These are phyloP conservation scores for Kwoniella newhampshirensis DNA, from an alignment of 768 basidiomycete species.

Conservation along the genomic window DNA sequence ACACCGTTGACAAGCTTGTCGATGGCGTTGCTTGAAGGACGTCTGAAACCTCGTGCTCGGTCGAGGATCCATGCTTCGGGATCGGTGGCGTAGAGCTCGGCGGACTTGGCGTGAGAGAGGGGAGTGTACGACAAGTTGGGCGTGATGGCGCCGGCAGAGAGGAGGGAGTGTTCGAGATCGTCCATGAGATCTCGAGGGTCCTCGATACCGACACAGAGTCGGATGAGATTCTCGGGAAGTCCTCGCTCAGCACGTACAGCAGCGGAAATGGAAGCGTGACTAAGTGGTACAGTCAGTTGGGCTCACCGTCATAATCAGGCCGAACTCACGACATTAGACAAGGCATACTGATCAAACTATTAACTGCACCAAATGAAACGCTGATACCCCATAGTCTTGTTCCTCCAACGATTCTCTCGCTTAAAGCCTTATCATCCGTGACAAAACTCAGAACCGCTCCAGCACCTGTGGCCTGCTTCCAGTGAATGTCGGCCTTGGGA, in stretches of 20 bases:
- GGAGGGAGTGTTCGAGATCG: conserved; percentile 87
- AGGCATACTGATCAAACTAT: conserved; percentile 97
- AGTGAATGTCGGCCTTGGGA: conserved; percentile 82
- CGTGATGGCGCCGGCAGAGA: conserved; percentile 83
- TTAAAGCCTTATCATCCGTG: conserved; percentile 84
- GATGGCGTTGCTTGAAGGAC: conserved; percentile 29
- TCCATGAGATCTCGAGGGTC: conserved; percentile 89
- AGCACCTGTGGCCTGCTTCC: conserved; percentile 81
- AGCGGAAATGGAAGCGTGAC: conserved; percentile 96
- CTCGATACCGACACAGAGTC: conserved; percentile 97
- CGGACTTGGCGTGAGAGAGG: conserved; percentile 18
- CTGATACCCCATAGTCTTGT: conserved; percentile 95
- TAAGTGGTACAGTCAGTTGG: conserved; percentile 46
- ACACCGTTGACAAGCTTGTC: conserved; percentile 42
- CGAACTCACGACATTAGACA: conserved; percentile 95
- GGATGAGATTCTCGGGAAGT: conserved; percentile 96
- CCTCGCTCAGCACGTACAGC: conserved; percentile 93
- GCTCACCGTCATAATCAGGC: not conserved
- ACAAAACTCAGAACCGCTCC: conserved; percentile 94
- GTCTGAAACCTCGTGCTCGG: conserved; percentile 47
- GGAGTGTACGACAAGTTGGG: conserved; percentile 36
- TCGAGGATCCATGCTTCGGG: conserved; percentile 44
- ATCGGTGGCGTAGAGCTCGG: conserved; percentile 39
- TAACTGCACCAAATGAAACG: conserved; percentile 97
- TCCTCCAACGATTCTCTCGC: conserved; percentile 87